Evolutionary conservation across 306 rosid genomes (phyloP).

Genomic region (Cucurbita maxima): DNA sequence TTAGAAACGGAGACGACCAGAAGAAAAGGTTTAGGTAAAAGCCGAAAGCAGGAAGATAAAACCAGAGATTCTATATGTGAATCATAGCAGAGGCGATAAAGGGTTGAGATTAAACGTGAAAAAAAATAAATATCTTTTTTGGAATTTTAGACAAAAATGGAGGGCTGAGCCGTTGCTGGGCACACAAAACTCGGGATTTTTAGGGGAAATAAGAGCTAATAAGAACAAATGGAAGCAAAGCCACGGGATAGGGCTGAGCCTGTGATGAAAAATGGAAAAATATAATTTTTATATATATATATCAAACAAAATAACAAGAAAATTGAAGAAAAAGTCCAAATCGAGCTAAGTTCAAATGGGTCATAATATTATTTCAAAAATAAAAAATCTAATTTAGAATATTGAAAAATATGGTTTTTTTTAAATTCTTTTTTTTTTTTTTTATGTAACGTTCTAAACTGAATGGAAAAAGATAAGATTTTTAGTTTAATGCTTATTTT

Average conservation of each 20-base stretch:
- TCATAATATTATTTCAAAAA: background rate
- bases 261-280: background rate
- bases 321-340: background rate
- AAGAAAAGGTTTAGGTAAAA: background rate
- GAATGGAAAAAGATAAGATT: background rate
- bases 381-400: background rate
- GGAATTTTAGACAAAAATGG: background rate
- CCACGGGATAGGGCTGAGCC: background rate
- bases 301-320: background rate
- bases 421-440: background rate
- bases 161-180: background rate
- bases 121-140: background rate
- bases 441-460: background rate
- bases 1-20: background rate
- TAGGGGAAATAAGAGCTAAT: background rate
- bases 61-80: background rate
- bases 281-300: too few relatives aligned
- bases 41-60: background rate
- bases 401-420: background rate
- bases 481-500: background rate
- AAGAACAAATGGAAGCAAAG: background rate
- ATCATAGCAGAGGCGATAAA: background rate
- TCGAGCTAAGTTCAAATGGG: background rate
- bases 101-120: background rate
- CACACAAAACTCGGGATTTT: constrained; percentile 3